Evolutionary conservation across 257 asterid genomes (phyloP).

Genomic region (Dorcoceras hygrometricum): DNA sequence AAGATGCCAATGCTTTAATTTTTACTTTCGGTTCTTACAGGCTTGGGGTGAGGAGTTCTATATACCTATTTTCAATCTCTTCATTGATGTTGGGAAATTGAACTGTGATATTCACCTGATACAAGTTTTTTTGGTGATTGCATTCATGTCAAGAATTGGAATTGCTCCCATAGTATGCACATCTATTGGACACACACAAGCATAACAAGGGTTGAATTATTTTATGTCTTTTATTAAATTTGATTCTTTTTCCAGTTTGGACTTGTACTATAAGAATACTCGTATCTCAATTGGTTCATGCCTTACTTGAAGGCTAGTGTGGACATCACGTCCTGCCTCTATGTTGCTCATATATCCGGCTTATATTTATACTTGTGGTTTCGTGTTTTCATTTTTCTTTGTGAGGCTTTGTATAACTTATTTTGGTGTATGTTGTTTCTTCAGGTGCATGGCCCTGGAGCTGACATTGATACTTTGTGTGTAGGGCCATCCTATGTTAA

Average conservation of each 20-base stretch:
- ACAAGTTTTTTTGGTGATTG: constrained; percentile 1
- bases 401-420: not conserved
- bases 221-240: not conserved
- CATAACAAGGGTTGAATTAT: not conserved
- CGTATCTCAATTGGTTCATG: constrained; percentile 7
- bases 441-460: constrained; percentile 76
- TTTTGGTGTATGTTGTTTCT: constrained; percentile 12
- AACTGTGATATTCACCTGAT: not conserved
- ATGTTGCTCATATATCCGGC: not conserved
- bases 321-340: not conserved
- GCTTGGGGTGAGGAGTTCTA: constrained; percentile 66
- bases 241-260: not conserved
- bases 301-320: not conserved
- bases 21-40: constrained; percentile 94
- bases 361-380: not conserved
- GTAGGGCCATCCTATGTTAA: constrained; percentile 62
- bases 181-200: not conserved
- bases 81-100: not conserved
- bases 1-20: constrained; percentile 86
- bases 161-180: not conserved
- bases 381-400: not conserved
- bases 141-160: constrained; percentile 12
- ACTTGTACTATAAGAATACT: not conserved
- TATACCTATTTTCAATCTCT: not conserved
- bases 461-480: constrained; percentile 68